Evolutionary conservation across 768 basidiomycete genomes (phyloP).

Genomic region (Lanmaoa rubissima): DNA sequence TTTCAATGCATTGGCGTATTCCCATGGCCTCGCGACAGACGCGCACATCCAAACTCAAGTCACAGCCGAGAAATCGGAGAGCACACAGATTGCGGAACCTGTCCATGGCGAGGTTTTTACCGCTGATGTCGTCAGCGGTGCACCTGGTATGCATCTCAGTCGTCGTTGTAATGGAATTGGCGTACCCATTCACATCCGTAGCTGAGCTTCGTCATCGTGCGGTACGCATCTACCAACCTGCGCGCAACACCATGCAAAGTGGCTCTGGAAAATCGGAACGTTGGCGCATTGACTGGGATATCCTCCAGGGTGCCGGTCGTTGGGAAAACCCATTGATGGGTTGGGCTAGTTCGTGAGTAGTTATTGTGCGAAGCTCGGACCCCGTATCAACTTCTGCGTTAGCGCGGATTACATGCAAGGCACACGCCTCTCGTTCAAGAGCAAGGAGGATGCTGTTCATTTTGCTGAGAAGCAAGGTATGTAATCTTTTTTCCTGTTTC

Average conservation of each 20-base stretch:
- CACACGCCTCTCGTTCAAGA: slow-evolving; percentile 76
- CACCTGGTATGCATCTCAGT: slow-evolving; percentile 58
- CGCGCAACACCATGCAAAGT: slow-evolving; percentile 94
- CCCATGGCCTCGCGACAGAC: slow-evolving; percentile 23
- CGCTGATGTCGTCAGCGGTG: slow-evolving; percentile 84
- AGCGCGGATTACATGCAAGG: slow-evolving; percentile 98
- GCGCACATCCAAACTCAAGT: slow-evolving; percentile 22
- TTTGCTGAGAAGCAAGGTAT: slow-evolving; percentile 97
- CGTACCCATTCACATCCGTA: slow-evolving; percentile 29
- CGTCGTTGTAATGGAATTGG: background rate
- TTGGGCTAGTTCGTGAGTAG: slow-evolving; percentile 88
- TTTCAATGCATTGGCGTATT: slow-evolving; percentile 10
- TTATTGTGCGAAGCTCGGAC: background rate
- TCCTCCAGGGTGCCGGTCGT: slow-evolving; percentile 80
- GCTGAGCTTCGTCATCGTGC: slow-evolving; percentile 82
- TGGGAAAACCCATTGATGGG: slow-evolving; percentile 99
- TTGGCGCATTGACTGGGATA: slow-evolving; percentile 96
- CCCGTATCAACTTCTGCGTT: background rate
- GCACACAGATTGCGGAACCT: slow-evolving; percentile 42
- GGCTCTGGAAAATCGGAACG: slow-evolving; percentile 80
- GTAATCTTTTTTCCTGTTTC: slow-evolving; percentile 12
- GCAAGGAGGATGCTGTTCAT: slow-evolving; percentile 87
- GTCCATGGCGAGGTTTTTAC: slow-evolving; percentile 60
- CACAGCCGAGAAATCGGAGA: slow-evolving; percentile 22
- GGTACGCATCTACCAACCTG: slow-evolving; percentile 91